Evolutionary conservation across 768 basidiomycete genomes (phyloP).

Genomic region (Tephrocybe rancida): DNA sequence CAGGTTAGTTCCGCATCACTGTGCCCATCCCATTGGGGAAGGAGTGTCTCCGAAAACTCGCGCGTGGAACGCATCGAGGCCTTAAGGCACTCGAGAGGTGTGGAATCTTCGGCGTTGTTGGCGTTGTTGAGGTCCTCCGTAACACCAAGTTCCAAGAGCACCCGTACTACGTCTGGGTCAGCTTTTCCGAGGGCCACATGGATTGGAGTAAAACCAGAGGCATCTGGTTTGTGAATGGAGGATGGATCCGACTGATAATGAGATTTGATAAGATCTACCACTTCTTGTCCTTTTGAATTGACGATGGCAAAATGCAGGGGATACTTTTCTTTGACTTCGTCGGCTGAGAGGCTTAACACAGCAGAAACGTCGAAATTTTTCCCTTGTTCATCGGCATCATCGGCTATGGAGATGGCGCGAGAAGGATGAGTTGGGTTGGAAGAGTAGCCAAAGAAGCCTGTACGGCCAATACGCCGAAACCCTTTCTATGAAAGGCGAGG

Average conservation of each 20-base stretch:
- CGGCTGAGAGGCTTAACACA: neutral
- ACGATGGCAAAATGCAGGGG: constrained; percentile 3
- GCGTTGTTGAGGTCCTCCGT: constrained; percentile 5
- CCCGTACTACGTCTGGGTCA: neutral
- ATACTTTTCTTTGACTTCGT: neutral
- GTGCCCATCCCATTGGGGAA: constrained; percentile 10
- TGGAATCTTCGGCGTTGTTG: constrained; percentile 2
- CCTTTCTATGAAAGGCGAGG: constrained; percentile 2
- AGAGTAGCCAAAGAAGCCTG: constrained; percentile 14
- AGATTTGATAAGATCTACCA: neutral
- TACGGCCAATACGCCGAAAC: constrained; percentile 14
- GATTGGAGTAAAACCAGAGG: constrained; percentile 3
- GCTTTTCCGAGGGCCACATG: neutral
- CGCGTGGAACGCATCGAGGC: constrained; percentile 3
- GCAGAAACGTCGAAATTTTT: neutral
- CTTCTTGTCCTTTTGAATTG: neutral
- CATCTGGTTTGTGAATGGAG: neutral
- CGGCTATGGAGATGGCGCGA: neutral
- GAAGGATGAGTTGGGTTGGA: constrained; percentile 8
- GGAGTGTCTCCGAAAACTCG: neutral
- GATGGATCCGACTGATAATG: neutral
- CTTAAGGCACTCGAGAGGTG: constrained; percentile 5
- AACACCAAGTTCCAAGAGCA: constrained; percentile 2
- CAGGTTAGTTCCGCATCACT: neutral
- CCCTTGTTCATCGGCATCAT: constrained; percentile 7